Percentiles rank a stretch among this genome's conserved stretches.
Evolutionary conservation across 163 green algal species (phyloP).

Genomic region (Coccomyxa subellipsoidea): DNA sequence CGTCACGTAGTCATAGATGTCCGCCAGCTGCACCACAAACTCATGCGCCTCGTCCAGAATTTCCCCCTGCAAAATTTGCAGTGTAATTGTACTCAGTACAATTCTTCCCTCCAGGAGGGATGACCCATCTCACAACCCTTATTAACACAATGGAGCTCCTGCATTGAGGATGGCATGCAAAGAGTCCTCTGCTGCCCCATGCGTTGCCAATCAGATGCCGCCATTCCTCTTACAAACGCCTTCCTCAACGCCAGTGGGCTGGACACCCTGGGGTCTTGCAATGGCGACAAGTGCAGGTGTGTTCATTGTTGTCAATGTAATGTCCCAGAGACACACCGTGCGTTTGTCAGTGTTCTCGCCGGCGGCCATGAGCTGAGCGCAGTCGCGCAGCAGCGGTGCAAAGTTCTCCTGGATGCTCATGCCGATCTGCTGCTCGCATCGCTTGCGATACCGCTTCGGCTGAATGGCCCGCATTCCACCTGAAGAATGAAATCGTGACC

Average conservation of each 20-base stretch:
- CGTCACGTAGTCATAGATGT: slow-evolving; percentile 71
- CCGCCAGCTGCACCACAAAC: slow-evolving; percentile 55
- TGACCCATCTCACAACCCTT: too few species aligned
- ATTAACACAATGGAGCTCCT: too few species aligned
- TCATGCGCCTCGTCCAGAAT: slow-evolving; percentile 43
- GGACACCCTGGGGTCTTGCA: too few species aligned
- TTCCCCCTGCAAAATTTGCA: slow-evolving; percentile 6
- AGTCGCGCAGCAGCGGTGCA: slow-evolving; percentile 43
- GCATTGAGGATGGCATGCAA: too few species aligned
- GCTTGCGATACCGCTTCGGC: slow-evolving; percentile 43
- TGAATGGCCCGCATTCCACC: slow-evolving; percentile 6
- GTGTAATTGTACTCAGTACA: too few species aligned
- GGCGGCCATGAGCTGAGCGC: slow-evolving; percentile 43
- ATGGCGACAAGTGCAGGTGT: slow-evolving; percentile 8
- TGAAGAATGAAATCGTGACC: background rate
- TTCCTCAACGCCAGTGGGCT: too few species aligned
- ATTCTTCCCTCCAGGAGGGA: too few species aligned
- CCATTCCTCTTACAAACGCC: too few species aligned
- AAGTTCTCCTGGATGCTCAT: slow-evolving; percentile 43
- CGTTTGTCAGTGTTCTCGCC: slow-evolving; percentile 37
- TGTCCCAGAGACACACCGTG: background rate
- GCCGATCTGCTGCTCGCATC: slow-evolving; percentile 45
- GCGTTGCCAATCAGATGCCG: too few species aligned
- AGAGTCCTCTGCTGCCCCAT: too few species aligned
- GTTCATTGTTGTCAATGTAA: background rate